These are phyloP conservation scores for Herpotrichia juniperi DNA, from an alignment of 2,329 filamentous ascomycete genomes.

Conservation along the genomic window DNA sequence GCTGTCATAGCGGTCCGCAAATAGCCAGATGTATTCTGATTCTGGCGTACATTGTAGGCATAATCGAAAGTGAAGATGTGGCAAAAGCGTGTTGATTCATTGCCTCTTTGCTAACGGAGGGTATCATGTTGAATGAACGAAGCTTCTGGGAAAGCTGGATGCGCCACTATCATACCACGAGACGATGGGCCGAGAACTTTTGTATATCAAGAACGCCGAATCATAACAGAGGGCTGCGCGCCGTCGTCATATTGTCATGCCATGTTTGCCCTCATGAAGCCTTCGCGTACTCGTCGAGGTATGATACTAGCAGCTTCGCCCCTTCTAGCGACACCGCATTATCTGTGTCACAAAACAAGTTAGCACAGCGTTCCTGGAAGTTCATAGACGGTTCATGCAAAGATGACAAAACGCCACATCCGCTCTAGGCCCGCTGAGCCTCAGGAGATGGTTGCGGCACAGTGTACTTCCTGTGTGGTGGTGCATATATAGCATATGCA, in stretches of 20 bases:
- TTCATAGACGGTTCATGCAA: constrained; percentile 19
- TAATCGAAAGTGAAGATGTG: constrained; percentile 4
- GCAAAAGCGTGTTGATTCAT: constrained; percentile 16
- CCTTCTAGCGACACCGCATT: constrained; percentile 77
- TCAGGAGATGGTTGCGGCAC: background rate
- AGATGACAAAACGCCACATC: background rate
- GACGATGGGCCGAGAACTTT: constrained; percentile 9
- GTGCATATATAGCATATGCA: constrained; percentile 17
- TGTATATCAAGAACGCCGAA: constrained; percentile 14
- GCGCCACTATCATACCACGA: constrained; percentile 11
- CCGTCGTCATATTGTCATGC: constrained; percentile 20
- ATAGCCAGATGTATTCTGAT: constrained; percentile 13
- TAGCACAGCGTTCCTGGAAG: constrained; percentile 14
- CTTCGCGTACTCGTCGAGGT: constrained; percentile 65
- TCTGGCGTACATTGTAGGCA: constrained; percentile 6
- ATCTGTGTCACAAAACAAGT: constrained; percentile 52
- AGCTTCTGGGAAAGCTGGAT: constrained; percentile 12
- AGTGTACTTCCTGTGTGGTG: constrained; percentile 6
- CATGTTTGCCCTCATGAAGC: constrained; percentile 24
- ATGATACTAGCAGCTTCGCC: constrained; percentile 70
- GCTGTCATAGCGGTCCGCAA: constrained; percentile 19
- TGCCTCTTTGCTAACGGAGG: constrained; percentile 16
- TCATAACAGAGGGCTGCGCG: constrained; percentile 11
- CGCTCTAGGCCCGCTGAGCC: background rate
- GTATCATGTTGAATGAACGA: constrained; percentile 34